Conservation (phyloP, 1,284 basidiomycete genomes). For the Rhodofomes roseus region DNA sequence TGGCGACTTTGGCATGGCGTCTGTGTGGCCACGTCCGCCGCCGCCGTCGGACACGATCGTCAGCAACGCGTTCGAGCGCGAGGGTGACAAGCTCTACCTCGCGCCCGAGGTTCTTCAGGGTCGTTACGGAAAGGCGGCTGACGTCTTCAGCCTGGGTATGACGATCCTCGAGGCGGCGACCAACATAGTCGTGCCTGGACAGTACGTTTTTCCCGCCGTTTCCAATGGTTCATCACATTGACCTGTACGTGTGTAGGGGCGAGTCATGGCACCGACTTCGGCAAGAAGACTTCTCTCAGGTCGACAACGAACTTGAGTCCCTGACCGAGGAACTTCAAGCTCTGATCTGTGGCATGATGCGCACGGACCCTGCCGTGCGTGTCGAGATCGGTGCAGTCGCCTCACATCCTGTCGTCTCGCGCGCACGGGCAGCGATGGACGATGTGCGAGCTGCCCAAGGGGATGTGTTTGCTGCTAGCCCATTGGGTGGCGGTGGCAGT, state of each 20-base stretch:
- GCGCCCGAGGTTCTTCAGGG: constrained; percentile 97
- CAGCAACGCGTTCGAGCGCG: constrained; percentile 76
- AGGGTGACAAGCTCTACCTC: constrained; percentile 97
- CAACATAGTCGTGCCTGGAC: constrained; percentile 96
- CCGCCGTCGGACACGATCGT: constrained; percentile 29
- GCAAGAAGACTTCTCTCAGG: constrained; percentile 88
- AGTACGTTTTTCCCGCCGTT: constrained; percentile 53
- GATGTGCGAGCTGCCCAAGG: constrained; percentile 39
- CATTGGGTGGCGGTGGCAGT: constrained; percentile 53
- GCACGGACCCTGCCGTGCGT: constrained; percentile 60
- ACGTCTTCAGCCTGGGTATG: constrained; percentile 97
- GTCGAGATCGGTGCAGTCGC: constrained; percentile 60
- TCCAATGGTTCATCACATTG: neutral
- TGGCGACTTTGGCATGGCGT: constrained; percentile 98
- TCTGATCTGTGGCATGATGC: constrained; percentile 80
- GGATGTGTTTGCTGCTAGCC: constrained; percentile 58
- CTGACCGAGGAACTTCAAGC: constrained; percentile 64
- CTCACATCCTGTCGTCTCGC: constrained; percentile 63
- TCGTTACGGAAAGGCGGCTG: constrained; percentile 88
- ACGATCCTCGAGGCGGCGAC: constrained; percentile 93
- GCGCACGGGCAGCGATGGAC: constrained; percentile 68
- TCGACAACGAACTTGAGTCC: constrained; percentile 57
- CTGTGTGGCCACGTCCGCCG: constrained; percentile 69
- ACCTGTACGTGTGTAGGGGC: constrained; percentile 48
- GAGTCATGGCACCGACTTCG: constrained; percentile 94